Evolutionary conservation across 208 protist genomes (phyloP), one percentile per base, ranked within the genome.

Genomic region (Herpetomonas tarakana): DNA sequence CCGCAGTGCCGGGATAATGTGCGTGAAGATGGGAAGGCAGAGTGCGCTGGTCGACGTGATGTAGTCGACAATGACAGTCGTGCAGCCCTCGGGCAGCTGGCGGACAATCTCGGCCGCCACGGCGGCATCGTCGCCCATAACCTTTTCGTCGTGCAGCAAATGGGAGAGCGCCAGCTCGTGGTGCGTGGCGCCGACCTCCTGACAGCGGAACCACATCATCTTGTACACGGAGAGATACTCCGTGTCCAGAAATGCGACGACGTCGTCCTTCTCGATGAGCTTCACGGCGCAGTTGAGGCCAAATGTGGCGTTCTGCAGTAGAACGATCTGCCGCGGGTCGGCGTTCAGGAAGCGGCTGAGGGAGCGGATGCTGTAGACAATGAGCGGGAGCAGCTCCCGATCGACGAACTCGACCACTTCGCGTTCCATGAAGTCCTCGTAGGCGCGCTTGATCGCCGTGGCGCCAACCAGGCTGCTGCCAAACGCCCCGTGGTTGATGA

Each of bases 401-500:
- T 97, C 93, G 3, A 96, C 68, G 63, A 91, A 96, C 49, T 83
- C 61, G 4, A 97, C 83, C 38, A 95, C 88, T 60, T 97, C 82
- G 7, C 35, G 21, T 61, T 95, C 88, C 67, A 88, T 87, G 45
- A 81, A 62, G 39, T 71, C 35, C 41, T 95, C 86, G 59, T 86
- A 95, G 35, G 64, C 54, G n/a, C 77, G 76, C 70, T 94, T 94
- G 25, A 89, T 87, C 21, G 71, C 74, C 30, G 92, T 29, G 2
- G 82, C 77, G n/a, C 81, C 78, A 9, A 58, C 60, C 22, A 94
- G 64, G 0, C 83, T 62, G 47, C 90, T 82, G 53, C 92, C 92
- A 76, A 97, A 97, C 16, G 89, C 92, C n/a, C 92, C 92, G 62
- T 97, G 92, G 63, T 97, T 97, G 52, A 97, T 83, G 68, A 96